phyloP scores from a whole-genome alignment of 345 rosid genomes.

The Melaleuca alternifolia region DNA sequence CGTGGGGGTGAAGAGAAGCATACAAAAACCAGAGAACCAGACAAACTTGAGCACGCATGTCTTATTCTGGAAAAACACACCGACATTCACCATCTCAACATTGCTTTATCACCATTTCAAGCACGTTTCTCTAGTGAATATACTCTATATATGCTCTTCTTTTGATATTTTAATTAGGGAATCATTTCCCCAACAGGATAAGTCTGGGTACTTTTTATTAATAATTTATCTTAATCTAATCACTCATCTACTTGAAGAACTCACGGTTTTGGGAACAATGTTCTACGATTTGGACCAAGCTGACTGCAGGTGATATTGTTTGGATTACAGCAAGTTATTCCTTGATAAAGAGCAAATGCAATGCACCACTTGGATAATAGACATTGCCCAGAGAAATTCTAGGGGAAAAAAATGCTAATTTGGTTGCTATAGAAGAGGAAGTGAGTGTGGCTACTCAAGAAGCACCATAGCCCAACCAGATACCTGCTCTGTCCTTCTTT shows the following conservation, averaged over 20 bases:
- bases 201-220: not conserved
- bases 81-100: not conserved
- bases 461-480: not conserved
- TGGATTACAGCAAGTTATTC: not conserved
- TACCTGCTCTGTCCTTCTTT: not conserved
- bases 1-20: not conserved
- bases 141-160: not conserved
- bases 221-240: not conserved
- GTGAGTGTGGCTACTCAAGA: not conserved
- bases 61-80: not conserved
- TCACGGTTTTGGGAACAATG: not conserved
- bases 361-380: not conserved
- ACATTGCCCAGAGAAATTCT: not conserved
- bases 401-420: not conserved
- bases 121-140: not conserved
- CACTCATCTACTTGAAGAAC: not conserved
- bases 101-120: not conserved
- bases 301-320: not conserved
- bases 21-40: not conserved
- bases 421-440: not conserved
- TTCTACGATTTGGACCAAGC: not conserved
- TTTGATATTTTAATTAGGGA: not conserved
- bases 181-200: not conserved
- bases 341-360: not conserved
- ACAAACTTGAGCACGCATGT: not conserved